Conservation (phyloP, 768 basidiomycete species). For the Auricularia sp. region DNA sequence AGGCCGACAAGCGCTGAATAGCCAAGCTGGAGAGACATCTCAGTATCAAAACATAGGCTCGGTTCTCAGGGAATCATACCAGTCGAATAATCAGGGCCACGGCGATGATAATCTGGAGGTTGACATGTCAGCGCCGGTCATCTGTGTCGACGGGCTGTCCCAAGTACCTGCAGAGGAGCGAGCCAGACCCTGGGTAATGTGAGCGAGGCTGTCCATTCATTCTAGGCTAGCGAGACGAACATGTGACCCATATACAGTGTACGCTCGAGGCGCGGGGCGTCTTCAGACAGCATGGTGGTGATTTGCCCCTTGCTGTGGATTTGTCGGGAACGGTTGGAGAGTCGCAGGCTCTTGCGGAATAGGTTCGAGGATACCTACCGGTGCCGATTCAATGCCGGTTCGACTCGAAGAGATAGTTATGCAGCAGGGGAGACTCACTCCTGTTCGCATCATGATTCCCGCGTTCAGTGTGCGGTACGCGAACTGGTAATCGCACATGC, state of each 20-base stretch:
- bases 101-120: conserved; percentile 43
- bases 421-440: background rate
- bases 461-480: background rate
- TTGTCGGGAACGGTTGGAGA: conserved; percentile 49
- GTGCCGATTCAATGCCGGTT: background rate
- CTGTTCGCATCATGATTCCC: background rate
- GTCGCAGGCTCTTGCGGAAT: conserved; percentile 56
- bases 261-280: conserved; percentile 45
- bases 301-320: conserved; percentile 57
- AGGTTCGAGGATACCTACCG: conserved; percentile 34
- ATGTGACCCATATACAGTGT: conserved; percentile 29
- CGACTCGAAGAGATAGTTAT: background rate
- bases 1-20: conserved; percentile 62
- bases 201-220: background rate
- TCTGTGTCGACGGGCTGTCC: background rate
- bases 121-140: conserved; percentile 46
- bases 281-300: conserved; percentile 61
- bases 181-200: background rate
- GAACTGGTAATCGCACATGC: background rate
- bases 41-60: too few species aligned
- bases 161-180: background rate
- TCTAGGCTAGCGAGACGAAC: conserved; percentile 10
- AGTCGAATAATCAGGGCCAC: conserved; percentile 52
- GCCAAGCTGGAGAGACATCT: conserved; percentile 34
- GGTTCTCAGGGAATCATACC: conserved; percentile 12